Conservation (phyloP, 805 yeast genomes). For the Priceomyces fermenticarens region DNA sequence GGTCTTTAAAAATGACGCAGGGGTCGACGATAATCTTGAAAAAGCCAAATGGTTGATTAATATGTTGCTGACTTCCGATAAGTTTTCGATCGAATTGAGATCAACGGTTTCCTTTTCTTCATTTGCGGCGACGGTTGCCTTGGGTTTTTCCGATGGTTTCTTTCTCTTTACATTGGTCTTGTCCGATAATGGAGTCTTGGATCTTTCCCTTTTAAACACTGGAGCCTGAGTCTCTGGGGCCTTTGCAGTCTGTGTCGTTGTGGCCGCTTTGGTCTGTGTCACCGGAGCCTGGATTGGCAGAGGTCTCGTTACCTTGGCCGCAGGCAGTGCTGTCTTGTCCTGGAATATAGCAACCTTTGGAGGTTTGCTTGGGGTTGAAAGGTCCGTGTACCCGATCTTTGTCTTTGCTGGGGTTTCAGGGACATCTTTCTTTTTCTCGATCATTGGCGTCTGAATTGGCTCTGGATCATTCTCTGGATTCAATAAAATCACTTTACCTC, state of each 20-base stretch:
- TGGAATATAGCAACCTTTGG: slow-evolving; percentile 1
- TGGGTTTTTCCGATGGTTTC: slow-evolving; percentile 7
- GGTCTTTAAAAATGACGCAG: slow-evolving; percentile 66
- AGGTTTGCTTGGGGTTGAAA: slow-evolving; percentile 3
- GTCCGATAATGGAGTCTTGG: slow-evolving; percentile 18
- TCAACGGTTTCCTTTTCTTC: slow-evolving; percentile 12
- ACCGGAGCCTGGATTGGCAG: neutral
- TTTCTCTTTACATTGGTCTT: slow-evolving; percentile 19
- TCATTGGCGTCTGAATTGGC: neutral
- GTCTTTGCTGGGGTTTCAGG: slow-evolving; percentile 1
- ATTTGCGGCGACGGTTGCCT: slow-evolving; percentile 3
- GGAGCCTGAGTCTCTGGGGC: neutral
- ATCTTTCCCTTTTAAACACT: neutral
- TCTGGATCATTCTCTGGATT: slow-evolving; percentile 43
- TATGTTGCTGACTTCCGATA: slow-evolving; percentile 58
- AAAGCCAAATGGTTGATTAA: slow-evolving; percentile 85
- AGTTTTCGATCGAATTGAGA: slow-evolving; percentile 20
- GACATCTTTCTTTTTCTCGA: neutral
- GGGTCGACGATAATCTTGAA: slow-evolving; percentile 83
- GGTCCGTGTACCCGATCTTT: too few relatives aligned
- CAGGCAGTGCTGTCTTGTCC: neutral
- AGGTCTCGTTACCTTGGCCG: neutral
- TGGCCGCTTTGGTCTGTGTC: neutral
- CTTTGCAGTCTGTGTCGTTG: neutral
- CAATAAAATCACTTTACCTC: slow-evolving; percentile 57